Evolutionary conservation across 257 asterid species (phyloP).

Genomic region (Striga asiatica): DNA sequence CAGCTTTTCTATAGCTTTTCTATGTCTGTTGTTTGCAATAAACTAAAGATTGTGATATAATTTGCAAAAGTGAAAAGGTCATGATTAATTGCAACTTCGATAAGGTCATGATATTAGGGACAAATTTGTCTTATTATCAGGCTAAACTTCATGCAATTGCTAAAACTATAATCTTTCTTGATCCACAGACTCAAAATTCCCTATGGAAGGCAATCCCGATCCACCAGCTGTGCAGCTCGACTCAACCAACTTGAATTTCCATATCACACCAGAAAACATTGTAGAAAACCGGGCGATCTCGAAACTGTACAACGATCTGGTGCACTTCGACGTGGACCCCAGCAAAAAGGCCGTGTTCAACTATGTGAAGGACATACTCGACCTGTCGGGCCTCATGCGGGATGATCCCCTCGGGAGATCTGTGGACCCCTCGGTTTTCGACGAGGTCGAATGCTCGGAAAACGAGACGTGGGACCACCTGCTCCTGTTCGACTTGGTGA

Average conservation of each 20-base stretch:
- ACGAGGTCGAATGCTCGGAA: slow-evolving; percentile 42
- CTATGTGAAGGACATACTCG: slow-evolving; percentile 49
- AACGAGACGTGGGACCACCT: slow-evolving; percentile 31
- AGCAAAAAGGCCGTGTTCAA: slow-evolving; percentile 41
- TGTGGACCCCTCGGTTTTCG: slow-evolving; percentile 41
- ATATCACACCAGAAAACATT: too few species aligned
- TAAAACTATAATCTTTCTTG: too few species aligned
- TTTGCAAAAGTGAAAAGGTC: too few species aligned
- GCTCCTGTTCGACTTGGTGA: slow-evolving; percentile 55
- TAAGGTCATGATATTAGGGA: too few species aligned
- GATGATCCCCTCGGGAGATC: slow-evolving; percentile 39
- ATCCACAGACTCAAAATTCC: background rate
- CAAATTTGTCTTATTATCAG: too few species aligned
- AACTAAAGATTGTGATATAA: too few species aligned
- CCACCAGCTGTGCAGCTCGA: background rate
- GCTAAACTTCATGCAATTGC: too few species aligned
- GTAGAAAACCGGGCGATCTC: background rate
- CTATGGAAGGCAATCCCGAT: background rate
- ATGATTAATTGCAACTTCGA: too few species aligned
- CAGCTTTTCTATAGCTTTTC: too few species aligned
- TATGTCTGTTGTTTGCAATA: too few species aligned
- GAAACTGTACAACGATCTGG: background rate
- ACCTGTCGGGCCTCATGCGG: slow-evolving; percentile 52
- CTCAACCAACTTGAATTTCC: too few species aligned
- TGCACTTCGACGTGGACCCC: background rate